Percentiles rank a stretch among this genome's conserved stretches.
phyloP scores from a whole-genome alignment of 1,284 basidiomycete species.

The Rhodofomes roseus region DNA sequence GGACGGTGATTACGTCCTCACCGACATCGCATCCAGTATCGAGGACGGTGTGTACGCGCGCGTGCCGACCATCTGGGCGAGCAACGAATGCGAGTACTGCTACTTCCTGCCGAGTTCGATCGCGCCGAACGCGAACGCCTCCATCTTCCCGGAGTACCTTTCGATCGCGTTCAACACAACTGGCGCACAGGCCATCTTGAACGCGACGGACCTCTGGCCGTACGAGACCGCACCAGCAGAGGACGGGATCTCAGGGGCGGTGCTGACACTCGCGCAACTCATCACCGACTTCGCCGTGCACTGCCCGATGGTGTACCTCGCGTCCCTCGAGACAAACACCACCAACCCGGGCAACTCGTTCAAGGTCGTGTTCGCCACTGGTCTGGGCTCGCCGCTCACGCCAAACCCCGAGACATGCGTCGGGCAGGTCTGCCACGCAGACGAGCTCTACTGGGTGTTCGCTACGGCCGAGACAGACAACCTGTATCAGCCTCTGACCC shows the following conservation, averaged over 20 bases:
- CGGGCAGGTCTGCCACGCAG: constrained; percentile 14
- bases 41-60: constrained; percentile 11
- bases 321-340: constrained; percentile 12
- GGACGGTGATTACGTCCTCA: constrained; percentile 11
- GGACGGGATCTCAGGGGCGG: constrained; percentile 10
- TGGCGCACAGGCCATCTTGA: constrained; percentile 2
- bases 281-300: constrained; percentile 11
- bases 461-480: constrained; percentile 14
- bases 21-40: constrained; percentile 13
- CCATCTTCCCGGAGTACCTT: constrained; percentile 9
- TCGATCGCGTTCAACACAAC: constrained; percentile 11
- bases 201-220: constrained; percentile 8
- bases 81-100: constrained; percentile 14
- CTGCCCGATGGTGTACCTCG: constrained; percentile 11
- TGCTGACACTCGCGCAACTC: constrained; percentile 9
- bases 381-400: constrained; percentile 11
- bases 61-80: constrained; percentile 13
- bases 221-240: constrained; percentile 11
- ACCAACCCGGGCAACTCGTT: constrained; percentile 12
- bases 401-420: constrained; percentile 11
- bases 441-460: constrained; percentile 15
- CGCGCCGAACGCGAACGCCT: constrained; percentile 6
- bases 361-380: constrained; percentile 11
- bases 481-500: constrained; percentile 12
- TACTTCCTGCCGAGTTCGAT: constrained; percentile 11